Evolutionary conservation across 805 yeast genomes (phyloP).

Genomic region (Brettanomyces custersianus): DNA sequence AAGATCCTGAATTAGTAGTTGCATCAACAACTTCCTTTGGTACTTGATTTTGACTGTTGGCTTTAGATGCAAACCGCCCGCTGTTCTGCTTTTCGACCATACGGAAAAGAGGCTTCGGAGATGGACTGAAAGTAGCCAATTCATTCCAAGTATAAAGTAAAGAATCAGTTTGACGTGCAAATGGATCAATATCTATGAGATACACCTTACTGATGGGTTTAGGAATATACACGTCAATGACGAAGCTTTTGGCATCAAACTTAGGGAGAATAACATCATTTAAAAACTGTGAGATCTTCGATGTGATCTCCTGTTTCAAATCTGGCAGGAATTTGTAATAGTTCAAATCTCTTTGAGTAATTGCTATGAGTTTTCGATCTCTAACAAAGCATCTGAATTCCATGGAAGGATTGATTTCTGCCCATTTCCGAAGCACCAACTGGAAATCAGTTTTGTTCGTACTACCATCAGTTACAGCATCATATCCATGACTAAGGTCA

Average conservation of each 20-base stretch:
- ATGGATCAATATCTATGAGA: constrained; percentile 84
- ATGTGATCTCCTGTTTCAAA: constrained; percentile 37
- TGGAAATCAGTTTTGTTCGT: constrained; percentile 35
- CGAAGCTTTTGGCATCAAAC: constrained; percentile 49
- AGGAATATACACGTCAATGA: constrained; percentile 78
- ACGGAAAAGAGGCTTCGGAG: constrained; percentile 44
- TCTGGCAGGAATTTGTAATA: constrained; percentile 62
- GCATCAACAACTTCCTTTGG: constrained; percentile 91
- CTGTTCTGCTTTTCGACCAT: constrained; percentile 61
- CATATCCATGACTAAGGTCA: constrained; percentile 70
- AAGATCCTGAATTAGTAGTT: constrained; percentile 53
- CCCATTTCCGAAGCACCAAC: constrained; percentile 77
- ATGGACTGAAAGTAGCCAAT: constrained; percentile 30
- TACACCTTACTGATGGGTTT: constrained; percentile 57
- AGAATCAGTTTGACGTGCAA: constrained; percentile 68
- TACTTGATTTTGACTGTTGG: constrained; percentile 83
- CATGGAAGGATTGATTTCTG: constrained; percentile 73
- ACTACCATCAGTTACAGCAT: constrained; percentile 19
- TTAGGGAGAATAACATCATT: constrained; percentile 34
- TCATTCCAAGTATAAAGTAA: constrained; percentile 83
- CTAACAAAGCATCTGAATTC: constrained; percentile 86
- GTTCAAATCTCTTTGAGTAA: constrained; percentile 81
- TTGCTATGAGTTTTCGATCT: constrained; percentile 54
- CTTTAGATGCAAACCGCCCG: constrained; percentile 70
- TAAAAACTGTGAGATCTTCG: constrained; percentile 46